phyloP scores from a whole-genome alignment of 106 monocot genomes.

The Dendrobium nobile region DNA sequence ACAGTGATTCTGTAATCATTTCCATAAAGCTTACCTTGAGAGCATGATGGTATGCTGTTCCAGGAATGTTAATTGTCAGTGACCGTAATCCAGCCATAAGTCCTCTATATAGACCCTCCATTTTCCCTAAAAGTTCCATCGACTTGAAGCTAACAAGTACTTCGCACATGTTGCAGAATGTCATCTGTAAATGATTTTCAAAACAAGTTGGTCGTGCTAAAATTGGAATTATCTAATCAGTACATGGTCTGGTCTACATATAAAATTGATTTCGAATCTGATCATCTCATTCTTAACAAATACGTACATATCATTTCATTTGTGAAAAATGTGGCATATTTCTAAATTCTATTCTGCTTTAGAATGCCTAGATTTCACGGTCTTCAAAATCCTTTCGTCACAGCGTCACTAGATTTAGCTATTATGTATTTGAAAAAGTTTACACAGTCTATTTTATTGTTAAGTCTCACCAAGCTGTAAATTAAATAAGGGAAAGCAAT shows the following conservation, averaged over 20 bases:
- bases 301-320: not conserved
- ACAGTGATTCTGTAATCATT: not conserved
- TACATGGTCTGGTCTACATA: not conserved
- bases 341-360: not conserved
- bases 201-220: not conserved
- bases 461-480: not conserved
- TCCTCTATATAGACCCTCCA: constrained; percentile 25
- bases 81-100: constrained; percentile 27
- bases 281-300: not conserved
- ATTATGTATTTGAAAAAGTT: not conserved
- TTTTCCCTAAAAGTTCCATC: constrained; percentile 19
- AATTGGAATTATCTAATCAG: not conserved
- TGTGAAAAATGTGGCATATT: not conserved
- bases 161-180: constrained; percentile 28
- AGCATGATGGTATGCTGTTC: constrained; percentile 35
- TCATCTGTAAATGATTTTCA: constrained; percentile 17
- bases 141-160: constrained; percentile 27
- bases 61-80: constrained; percentile 30
- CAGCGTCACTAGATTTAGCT: not conserved
- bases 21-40: constrained; percentile 15
- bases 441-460: not conserved
- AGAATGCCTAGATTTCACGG: not conserved
- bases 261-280: not conserved
- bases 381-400: not conserved
- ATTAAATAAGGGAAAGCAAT: not conserved